Conservation (phyloP, 768 basidiomycete species). For the Rhodocollybia butyracea region DNA sequence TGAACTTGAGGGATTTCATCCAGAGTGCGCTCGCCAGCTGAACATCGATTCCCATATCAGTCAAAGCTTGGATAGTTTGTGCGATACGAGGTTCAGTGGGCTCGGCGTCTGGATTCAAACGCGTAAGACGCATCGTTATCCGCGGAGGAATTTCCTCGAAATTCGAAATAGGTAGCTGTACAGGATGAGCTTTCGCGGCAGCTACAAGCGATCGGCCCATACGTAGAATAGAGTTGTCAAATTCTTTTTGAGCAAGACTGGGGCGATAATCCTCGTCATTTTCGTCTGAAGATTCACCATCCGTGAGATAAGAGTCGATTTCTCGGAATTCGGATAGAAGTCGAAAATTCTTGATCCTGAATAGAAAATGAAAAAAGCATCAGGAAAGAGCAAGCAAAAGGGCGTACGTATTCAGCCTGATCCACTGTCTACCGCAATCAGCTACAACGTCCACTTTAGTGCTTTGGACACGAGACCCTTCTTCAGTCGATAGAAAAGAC, state of each 20-base stretch:
- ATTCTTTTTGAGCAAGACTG: conserved; percentile 43
- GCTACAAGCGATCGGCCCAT: conserved; percentile 67
- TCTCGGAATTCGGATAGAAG: conserved; percentile 80
- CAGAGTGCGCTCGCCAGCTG: conserved; percentile 55
- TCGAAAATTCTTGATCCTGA: conserved; percentile 73
- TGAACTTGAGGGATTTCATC: not conserved
- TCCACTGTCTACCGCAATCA: conserved; percentile 73
- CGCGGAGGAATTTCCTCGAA: conserved; percentile 31
- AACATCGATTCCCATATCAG: conserved; percentile 62
- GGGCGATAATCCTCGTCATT: conserved; percentile 32
- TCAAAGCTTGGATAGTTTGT: conserved; percentile 53
- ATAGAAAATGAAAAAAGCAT: not conserved
- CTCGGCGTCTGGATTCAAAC: conserved; percentile 47
- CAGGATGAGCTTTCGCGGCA: conserved; percentile 58
- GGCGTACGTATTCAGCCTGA: conserved; percentile 82
- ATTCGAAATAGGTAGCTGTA: conserved; percentile 28
- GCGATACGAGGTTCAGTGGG: conserved; percentile 46
- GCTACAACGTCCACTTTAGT: conserved; percentile 83
- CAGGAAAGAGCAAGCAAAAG: conserved; percentile 2
- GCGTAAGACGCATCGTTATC: conserved; percentile 65
- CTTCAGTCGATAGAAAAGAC: conserved; percentile 33
- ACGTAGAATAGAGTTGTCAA: conserved; percentile 71
- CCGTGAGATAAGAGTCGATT: conserved; percentile 76
- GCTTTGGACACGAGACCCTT: conserved; percentile 23
- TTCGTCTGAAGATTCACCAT: conserved; percentile 44